Evolutionary conservation across 2,329 filamentous ascomycete species (phyloP).

Genomic region (Endoconidiophora laricicola): DNA sequence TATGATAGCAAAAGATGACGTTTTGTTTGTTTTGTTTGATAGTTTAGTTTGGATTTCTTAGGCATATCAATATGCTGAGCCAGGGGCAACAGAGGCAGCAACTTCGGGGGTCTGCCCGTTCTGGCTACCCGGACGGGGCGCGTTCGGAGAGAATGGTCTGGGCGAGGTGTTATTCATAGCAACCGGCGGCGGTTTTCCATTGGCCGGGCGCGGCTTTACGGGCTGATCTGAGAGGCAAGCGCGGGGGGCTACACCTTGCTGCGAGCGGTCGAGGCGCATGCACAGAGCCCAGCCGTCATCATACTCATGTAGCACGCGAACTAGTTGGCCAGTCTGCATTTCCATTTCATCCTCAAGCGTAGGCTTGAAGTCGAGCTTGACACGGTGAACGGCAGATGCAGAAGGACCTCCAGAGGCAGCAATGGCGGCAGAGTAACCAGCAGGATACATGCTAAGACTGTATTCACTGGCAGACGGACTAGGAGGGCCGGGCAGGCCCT

Average conservation of each 20-base stretch:
- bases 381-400: constrained; percentile 60
- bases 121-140: neutral
- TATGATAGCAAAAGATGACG: neutral
- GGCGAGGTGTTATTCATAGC: constrained; percentile 5
- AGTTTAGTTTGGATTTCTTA: neutral
- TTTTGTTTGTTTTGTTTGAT: neutral
- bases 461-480: constrained; percentile 49
- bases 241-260: constrained; percentile 83
- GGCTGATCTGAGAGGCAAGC: constrained; percentile 86
- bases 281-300: constrained; percentile 98
- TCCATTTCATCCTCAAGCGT: constrained; percentile 85
- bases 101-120: neutral
- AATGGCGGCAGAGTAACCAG: constrained; percentile 41
- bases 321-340: constrained; percentile 63
- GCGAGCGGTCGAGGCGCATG: constrained; percentile 72
- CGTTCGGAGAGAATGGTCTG: no score
- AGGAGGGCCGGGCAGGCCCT: constrained; percentile 24
- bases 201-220: constrained; percentile 61
- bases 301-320: constrained; percentile 84
- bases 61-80: constrained; percentile 3
- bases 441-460: constrained; percentile 37
- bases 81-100: constrained; percentile 2
- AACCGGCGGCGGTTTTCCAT: constrained; percentile 17
- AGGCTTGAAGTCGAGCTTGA: constrained; percentile 86
- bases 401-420: constrained; percentile 44